Conservation (phyloP, 2,329 filamentous ascomycete species). For the Colletotrichum sp. region DNA sequence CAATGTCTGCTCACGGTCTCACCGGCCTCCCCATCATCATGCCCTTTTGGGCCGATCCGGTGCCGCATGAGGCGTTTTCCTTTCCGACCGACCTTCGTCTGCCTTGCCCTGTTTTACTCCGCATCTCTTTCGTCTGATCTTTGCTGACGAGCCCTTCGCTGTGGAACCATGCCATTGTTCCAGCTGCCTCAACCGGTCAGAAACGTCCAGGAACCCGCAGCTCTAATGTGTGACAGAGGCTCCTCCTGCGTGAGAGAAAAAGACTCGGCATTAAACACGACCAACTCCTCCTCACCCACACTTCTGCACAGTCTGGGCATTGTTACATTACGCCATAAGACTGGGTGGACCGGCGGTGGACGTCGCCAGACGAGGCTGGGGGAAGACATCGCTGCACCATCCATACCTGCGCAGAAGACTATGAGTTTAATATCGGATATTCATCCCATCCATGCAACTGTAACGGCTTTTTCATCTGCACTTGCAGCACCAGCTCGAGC, state of each 20-base stretch:
- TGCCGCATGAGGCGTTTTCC: not conserved
- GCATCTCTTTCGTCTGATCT: constrained; percentile 10
- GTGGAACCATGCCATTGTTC: not conserved
- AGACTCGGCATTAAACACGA: not conserved
- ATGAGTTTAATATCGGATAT: not conserved
- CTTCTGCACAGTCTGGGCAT: not conserved
- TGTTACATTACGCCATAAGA: not conserved
- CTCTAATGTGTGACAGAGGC: not conserved
- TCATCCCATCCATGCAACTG: not conserved
- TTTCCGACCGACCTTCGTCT: not conserved
- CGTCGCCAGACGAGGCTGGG: not conserved
- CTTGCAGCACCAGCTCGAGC: not conserved
- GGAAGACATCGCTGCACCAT: not conserved
- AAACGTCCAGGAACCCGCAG: not conserved
- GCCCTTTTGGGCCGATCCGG: not conserved
- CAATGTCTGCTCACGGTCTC: not conserved
- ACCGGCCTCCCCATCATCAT: not conserved
- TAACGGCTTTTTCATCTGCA: not conserved
- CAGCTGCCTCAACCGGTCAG: not conserved
- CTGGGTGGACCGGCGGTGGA: not conserved
- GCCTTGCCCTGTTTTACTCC: not conserved
- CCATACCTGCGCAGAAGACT: not conserved
- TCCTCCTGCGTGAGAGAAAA: not conserved
- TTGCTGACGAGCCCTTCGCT: not conserved
- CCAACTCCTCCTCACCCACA: not conserved